Evolutionary conservation across 2,329 filamentous ascomycete genomes (phyloP).

Genomic region (Aureobasidium sp.): DNA sequence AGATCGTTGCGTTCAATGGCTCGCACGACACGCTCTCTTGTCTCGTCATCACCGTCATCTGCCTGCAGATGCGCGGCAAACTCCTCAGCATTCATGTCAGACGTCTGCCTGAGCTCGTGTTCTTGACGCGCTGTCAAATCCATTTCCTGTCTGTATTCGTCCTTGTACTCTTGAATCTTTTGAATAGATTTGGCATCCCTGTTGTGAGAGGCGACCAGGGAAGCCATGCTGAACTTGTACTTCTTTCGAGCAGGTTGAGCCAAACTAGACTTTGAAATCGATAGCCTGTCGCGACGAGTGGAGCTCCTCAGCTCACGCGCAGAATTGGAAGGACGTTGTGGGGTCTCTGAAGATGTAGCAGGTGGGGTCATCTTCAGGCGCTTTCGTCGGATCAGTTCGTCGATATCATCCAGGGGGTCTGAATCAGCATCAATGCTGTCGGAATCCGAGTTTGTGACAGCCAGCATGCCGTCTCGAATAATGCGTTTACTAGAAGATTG

Average conservation of each 20-base stretch:
- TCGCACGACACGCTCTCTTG: slow-evolving; percentile 44
- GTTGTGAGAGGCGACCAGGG: slow-evolving; percentile 17
- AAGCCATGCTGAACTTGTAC: slow-evolving; percentile 26
- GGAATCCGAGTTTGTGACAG: slow-evolving; percentile 42
- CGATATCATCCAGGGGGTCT: slow-evolving; percentile 28
- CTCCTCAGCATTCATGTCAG: slow-evolving; percentile 17
- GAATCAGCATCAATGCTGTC: slow-evolving; percentile 23
- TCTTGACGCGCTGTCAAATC: slow-evolving; percentile 16
- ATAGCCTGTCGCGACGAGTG: not conserved
- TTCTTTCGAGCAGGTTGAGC: slow-evolving; percentile 2
- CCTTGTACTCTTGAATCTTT: slow-evolving; percentile 22
- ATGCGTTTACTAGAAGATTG: slow-evolving; percentile 43
- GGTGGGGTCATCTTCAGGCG: slow-evolving; percentile 23
- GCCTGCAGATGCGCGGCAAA: slow-evolving; percentile 36
- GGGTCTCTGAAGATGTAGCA: slow-evolving; percentile 1
- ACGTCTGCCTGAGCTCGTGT: slow-evolving; percentile 7
- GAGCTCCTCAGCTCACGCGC: slow-evolving; percentile 16
- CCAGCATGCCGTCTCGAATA: slow-evolving; percentile 48
- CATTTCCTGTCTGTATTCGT: slow-evolving; percentile 20
- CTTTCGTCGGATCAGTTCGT: slow-evolving; percentile 26
- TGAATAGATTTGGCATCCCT: slow-evolving; percentile 18
- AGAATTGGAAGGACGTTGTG: slow-evolving; percentile 18
- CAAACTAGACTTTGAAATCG: not conserved
- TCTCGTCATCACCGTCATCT: slow-evolving; percentile 28
- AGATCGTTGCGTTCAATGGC: slow-evolving; percentile 58